These are phyloP conservation scores for Oligophagozyma castellii DNA, from an alignment of 1,139 yeast genomes.

Conservation along the genomic window DNA sequence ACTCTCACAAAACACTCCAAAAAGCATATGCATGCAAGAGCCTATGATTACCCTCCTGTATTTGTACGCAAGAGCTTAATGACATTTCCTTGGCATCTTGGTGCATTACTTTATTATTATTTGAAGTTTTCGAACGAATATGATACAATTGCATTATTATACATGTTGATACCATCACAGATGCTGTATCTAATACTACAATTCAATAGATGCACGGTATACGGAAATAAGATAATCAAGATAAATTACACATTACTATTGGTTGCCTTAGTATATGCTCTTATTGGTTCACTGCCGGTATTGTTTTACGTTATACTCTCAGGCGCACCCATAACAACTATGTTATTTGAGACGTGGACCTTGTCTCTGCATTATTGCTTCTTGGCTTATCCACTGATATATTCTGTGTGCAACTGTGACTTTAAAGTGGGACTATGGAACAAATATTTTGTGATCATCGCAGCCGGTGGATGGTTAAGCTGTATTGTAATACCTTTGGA, in stretches of 20 bases:
- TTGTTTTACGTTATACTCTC: conserved; percentile 45
- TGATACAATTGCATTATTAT: conserved; percentile 25
- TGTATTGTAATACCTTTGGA: conserved; percentile 90
- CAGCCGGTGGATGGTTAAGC: conserved; percentile 82
- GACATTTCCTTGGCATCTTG: conserved; percentile 38
- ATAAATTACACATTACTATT: conserved; percentile 28
- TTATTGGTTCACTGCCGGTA: conserved; percentile 39
- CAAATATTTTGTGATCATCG: conserved; percentile 31
- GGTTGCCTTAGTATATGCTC: conserved; percentile 26
- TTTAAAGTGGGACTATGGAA: conserved; percentile 38
- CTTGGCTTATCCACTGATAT: conserved; percentile 41
- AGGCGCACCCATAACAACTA: conserved; percentile 71
- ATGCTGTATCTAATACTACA: conserved; percentile 18
- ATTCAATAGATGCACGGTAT: conserved; percentile 20
- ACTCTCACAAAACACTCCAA: conserved; percentile 17
- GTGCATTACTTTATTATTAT: conserved; percentile 30
- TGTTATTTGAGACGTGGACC: conserved; percentile 44
- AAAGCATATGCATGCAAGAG: conserved; percentile 14
- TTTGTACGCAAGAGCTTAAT: conserved; percentile 22
- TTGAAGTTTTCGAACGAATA: conserved; percentile 22
- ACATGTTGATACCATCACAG: conserved; percentile 19
- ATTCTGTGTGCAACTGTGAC: conserved; percentile 48
- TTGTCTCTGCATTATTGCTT: conserved; percentile 54
- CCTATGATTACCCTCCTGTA: conserved; percentile 23
- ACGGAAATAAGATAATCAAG: conserved; percentile 22